Conservation (phyloP, 192 early-diverging fungal species). For the Glomus cerebriforme region DNA sequence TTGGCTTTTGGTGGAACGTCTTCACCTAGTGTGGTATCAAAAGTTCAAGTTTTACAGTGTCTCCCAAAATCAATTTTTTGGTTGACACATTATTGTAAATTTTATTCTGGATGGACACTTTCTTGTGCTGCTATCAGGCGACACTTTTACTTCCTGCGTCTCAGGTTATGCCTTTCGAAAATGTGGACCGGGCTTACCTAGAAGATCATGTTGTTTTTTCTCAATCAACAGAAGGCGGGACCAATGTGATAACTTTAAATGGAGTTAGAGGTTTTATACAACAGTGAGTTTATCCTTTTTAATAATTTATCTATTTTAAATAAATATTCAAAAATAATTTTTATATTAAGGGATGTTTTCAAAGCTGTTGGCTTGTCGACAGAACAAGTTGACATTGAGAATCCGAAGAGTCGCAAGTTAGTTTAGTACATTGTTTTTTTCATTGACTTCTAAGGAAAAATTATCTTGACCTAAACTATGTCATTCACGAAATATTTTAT, state of each 20-base stretch:
- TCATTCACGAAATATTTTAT: not conserved
- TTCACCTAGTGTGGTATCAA: not conserved
- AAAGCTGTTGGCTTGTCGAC: not conserved
- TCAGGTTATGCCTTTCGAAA: not conserved
- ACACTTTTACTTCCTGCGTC: slow-evolving; percentile 27
- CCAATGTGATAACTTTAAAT: slow-evolving; percentile 23
- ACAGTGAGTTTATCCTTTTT: not conserved
- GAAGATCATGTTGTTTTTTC: slow-evolving; percentile 27
- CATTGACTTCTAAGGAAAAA: not conserved
- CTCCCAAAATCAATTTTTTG: slow-evolving; percentile 1
- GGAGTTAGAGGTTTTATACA: slow-evolving; percentile 19
- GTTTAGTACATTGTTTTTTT: not conserved
- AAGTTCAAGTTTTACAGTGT: not conserved
- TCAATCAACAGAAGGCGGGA: not conserved
- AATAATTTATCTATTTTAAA: not conserved
- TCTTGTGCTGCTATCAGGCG: slow-evolving; percentile 14
- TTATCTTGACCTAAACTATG: not conserved
- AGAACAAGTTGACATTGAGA: not conserved
- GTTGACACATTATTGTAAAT: slow-evolving; percentile 1
- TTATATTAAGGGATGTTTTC: slow-evolving; percentile 1
- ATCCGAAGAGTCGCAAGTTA: slow-evolving; percentile 18
- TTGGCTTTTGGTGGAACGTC: not conserved
- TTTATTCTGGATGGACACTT: not conserved
- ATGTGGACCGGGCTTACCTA: not conserved
- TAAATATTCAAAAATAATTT: not conserved